phyloP scores from a whole-genome alignment of 2,329 filamentous ascomycete species.

The Bisporella sp. region DNA sequence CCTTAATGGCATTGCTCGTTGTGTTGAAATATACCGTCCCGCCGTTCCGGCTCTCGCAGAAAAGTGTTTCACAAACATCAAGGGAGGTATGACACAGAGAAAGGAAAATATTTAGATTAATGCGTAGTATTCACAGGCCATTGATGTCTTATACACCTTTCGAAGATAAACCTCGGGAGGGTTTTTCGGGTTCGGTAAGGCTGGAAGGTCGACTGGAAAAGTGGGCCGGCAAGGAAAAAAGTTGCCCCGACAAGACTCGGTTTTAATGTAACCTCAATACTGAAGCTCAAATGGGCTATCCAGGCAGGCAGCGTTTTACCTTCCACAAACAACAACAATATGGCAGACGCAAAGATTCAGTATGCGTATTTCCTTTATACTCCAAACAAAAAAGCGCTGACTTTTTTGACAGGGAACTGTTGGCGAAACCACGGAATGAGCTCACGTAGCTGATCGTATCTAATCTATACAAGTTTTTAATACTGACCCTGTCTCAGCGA shows the following conservation, averaged over 20 bases:
- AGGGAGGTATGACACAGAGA: slow-evolving; percentile 21
- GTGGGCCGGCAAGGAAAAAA: too few relatives aligned
- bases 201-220: too few relatives aligned
- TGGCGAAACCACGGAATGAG: slow-evolving; percentile 81
- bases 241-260: slow-evolving; percentile 5
- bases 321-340: slow-evolving; percentile 31
- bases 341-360: slow-evolving; percentile 69
- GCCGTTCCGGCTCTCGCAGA: slow-evolving; percentile 46
- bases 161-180: slow-evolving; percentile 5
- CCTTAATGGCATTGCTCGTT: slow-evolving; percentile 67
- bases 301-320: slow-evolving; percentile 9
- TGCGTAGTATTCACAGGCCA: slow-evolving; percentile 13
- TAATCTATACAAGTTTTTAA: slow-evolving; percentile 12
- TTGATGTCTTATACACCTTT: not conserved
- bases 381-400: slow-evolving; percentile 13
- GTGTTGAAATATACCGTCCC: slow-evolving; percentile 36
- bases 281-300: not conserved
- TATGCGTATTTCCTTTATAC: slow-evolving; percentile 27
- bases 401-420: slow-evolving; percentile 60
- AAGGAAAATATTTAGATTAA: slow-evolving; percentile 11
- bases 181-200: slow-evolving; percentile 21
- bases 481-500: slow-evolving; percentile 48
- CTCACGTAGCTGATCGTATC: slow-evolving; percentile 63
- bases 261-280: slow-evolving; percentile 1
- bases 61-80: slow-evolving; percentile 52